Evolutionary conservation across 2,329 filamentous ascomycete species (phyloP), one percentile per base, ranked within the genome.

Genomic region (Pezicula radicicola): DNA sequence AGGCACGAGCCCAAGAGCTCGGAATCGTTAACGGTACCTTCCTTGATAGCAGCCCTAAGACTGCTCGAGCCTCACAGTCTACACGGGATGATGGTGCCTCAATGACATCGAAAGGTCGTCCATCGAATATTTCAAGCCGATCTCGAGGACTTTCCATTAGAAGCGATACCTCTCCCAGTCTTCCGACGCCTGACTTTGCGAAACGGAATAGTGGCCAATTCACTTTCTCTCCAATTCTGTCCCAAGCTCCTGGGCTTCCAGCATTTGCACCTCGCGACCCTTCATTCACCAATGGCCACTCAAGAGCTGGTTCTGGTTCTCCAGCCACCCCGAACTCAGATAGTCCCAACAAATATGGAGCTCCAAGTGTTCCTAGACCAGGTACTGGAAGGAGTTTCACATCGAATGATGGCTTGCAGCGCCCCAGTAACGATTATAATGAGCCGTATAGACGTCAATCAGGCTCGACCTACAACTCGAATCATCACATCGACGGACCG

Each of bases 11-110:
- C 18, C 77, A 83, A 58, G 81, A 80, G 45, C 79, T 97, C 43
- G 83, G 84, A 16, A 88, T 96, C 51, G 81, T 92, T 69, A 96
- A 95, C 64, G 88, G 89, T 16, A 84, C 68, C 66, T 88, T 70
- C 68, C 83, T 57, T 37, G 52, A 54, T 40, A 46, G 45, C 15
- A 54, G 52, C 19, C 46, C 49, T 13, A 59, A 55, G 35, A 43
- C 48, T 3, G 30, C 30, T 15, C 51, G 57, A 49, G 53, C 42
- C 19, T 59, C 55, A 25, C 72, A 80, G 12, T 69, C 72, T 5
- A 73, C 74, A 2, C 75, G 66, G 41, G 61, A 69, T 12, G 67
- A 68, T 16, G 62, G 70, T 9, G 65, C 63, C 48, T 73, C 74
- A 0, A 46, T 41, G n/a, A 52, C 51, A 42, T 46, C 51, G 16